Conservation (phyloP, 2,329 filamentous ascomycete genomes). For the Cladosporium colombiae region DNA sequence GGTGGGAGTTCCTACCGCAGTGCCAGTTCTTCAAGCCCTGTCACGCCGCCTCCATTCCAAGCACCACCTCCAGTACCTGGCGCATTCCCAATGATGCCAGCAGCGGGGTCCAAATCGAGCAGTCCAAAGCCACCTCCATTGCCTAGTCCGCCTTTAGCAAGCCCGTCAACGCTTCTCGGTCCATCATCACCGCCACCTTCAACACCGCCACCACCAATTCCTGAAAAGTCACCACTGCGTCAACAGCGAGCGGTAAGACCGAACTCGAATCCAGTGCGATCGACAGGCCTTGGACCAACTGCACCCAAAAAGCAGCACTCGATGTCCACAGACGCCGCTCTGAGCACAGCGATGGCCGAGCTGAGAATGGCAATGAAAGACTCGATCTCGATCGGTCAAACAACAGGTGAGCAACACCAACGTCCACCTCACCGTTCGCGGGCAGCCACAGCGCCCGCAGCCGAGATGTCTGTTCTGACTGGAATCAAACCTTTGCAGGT, state of each 20-base stretch:
- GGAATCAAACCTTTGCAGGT: constrained; percentile 18
- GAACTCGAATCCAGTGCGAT: constrained; percentile 4
- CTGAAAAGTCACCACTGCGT: constrained; percentile 23
- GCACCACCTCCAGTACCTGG: constrained; percentile 14
- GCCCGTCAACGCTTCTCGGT: not conserved
- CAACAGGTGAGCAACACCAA: constrained; percentile 19
- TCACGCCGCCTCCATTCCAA: constrained; percentile 2
- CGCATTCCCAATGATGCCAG: constrained; percentile 1
- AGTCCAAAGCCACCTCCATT: constrained; percentile 15
- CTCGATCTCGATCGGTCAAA: constrained; percentile 10
- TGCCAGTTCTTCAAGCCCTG: constrained; percentile 12
- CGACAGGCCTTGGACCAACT: not conserved
- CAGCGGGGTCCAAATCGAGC: not conserved
- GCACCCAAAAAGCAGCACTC: constrained; percentile 14
- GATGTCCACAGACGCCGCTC: constrained; percentile 10
- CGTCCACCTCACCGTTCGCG: constrained; percentile 12
- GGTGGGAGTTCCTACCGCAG: constrained; percentile 11
- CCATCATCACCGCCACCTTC: constrained; percentile 10
- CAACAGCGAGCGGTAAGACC: constrained; percentile 1
- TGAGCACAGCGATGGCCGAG: constrained; percentile 14
- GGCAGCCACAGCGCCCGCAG: constrained; percentile 11
- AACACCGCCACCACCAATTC: constrained; percentile 25
- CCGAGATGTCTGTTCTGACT: constrained; percentile 15
- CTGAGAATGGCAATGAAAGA: constrained; percentile 19
- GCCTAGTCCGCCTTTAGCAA: constrained; percentile 5